phyloP scores from a whole-genome alignment of 805 yeast genomes.

The Brettanomyces naardenensis region DNA sequence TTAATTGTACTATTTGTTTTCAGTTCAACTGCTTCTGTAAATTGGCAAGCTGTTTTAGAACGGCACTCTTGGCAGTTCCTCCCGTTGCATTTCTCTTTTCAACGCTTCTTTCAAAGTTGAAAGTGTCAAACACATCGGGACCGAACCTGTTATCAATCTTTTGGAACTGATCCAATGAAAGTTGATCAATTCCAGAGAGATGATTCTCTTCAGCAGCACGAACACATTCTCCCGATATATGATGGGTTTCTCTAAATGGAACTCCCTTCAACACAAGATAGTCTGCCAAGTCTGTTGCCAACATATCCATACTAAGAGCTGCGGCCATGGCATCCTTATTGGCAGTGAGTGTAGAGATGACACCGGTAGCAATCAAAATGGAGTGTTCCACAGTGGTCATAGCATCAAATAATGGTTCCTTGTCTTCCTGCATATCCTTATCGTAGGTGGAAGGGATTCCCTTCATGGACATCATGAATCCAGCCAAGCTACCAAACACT shows the following conservation, averaged over 20 bases:
- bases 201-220: constrained; percentile 75
- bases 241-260: constrained; percentile 98
- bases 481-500: constrained; percentile 90
- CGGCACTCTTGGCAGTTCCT: constrained; percentile 91
- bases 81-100: constrained; percentile 97
- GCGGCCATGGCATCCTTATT: constrained; percentile 70
- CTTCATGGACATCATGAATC: constrained; percentile 92
- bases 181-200: constrained; percentile 78
- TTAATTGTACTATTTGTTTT: not conserved
- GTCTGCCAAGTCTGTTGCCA: constrained; percentile 97
- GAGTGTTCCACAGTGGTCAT: constrained; percentile 90
- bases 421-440: constrained; percentile 98
- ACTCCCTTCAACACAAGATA: constrained; percentile 96
- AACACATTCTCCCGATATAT: constrained; percentile 97
- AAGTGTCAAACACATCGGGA: constrained; percentile 75
- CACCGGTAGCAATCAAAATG: constrained; percentile 91
- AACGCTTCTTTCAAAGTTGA: constrained; percentile 87
- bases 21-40: constrained; percentile 14
- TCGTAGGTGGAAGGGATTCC: constrained; percentile 98
- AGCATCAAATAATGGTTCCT: constrained; percentile 95
- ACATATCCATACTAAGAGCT: constrained; percentile 97
- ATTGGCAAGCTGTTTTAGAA: constrained; percentile 57
- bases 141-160: constrained; percentile 73
- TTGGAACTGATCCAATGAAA: constrained; percentile 71
- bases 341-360: constrained; percentile 76